Base-by-base conservation (phyloP, 208 protist species). In the Leishmania guyanensis region DNA sequence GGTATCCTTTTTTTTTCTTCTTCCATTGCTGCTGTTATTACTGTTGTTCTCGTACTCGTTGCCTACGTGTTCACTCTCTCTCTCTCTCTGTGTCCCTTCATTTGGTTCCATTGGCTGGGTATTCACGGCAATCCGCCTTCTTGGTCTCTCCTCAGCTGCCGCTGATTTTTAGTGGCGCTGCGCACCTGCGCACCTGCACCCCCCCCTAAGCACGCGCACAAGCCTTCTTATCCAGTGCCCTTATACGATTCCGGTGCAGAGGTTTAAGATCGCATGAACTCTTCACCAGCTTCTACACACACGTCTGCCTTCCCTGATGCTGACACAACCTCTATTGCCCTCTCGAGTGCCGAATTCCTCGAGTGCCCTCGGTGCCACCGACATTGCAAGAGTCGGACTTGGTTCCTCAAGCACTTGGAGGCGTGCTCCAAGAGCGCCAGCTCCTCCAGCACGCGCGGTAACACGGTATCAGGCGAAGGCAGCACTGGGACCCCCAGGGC, bases 401-500 rank as follows among this genome's bases (percentile, higher is more conserved):
- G 82, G 77, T 79, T 81, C 66, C 56, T 82, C 58, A 85, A 75
- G 77, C 82, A 85, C 77, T 43, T 82, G 48, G 82, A 85, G 66
- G n/a, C 75, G 48, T 85, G 82, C 72, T 75, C 64, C 39, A 78
- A 82, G 46, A 62, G 65, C 33, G 17, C 65, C 6, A 76, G n/a
- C 54, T 71, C 46, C 68, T 17, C 33, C 58, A 69, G 43, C n/a
- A 51, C 75, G 22, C 53, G 51, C 50, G 10, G 36, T 20, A 64
- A 60, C 46, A 65, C 56, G 0, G 53, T 43, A 50, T 80, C 76
- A 64, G 77, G 81, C 33, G 75, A 84, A 46, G 76, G 43, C 53
- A 78, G 71, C 62, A 48, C 48, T 12, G 70, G 58, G 17, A 33
- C 71, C 14, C 48, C 75, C 43, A 50, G 48, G n/a, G 58, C 75